Evolutionary conservation across 192 early-diverging fungal genomes (phyloP).

Genomic region (Coemansia biformis): DNA sequence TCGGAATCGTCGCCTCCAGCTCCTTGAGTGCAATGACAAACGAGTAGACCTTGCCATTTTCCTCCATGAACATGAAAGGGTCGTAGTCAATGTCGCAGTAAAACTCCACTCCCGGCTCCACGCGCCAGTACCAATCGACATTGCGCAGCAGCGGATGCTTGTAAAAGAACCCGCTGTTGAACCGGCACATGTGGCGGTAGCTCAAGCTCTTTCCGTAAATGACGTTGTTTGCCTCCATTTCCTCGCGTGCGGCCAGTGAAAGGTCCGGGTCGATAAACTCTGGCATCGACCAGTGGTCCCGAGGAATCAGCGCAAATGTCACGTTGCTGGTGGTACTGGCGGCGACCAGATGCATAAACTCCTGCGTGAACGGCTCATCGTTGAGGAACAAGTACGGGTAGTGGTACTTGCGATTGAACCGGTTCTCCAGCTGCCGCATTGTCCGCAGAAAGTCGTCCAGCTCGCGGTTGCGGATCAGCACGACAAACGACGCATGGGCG

Average conservation of each 20-base stretch:
- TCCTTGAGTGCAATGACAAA: conserved; percentile 57
- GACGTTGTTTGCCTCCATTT: conserved; percentile 59
- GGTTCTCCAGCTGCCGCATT: conserved; percentile 57
- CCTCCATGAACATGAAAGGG: conserved; percentile 73
- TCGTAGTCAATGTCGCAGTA: conserved; percentile 80
- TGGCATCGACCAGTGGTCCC: conserved; percentile 53
- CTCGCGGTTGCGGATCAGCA: conserved; percentile 56
- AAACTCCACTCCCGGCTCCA: conserved; percentile 80
- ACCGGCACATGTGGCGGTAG: conserved; percentile 89
- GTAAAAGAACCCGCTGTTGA: conserved; percentile 51
- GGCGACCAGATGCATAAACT: conserved; percentile 46
- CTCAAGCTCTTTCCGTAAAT: conserved; percentile 69
- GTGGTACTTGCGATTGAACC: conserved; percentile 58
- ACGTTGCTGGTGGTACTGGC: conserved; percentile 52
- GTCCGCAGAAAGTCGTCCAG: conserved; percentile 48
- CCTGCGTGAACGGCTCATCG: conserved; percentile 55
- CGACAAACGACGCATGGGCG: conserved; percentile 48
- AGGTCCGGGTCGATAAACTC: conserved; percentile 36
- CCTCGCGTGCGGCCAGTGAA: conserved; percentile 33
- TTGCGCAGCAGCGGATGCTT: conserved; percentile 62
- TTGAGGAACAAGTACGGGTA: conserved; percentile 75
- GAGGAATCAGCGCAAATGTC: conserved; percentile 53
- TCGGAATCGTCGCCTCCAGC: conserved; percentile 48
- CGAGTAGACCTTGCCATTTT: conserved; percentile 68
- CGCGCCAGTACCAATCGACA: conserved; percentile 84